phyloP scores from a whole-genome alignment of 2,329 filamentous ascomycete species.

The Diaporthe eres region DNA sequence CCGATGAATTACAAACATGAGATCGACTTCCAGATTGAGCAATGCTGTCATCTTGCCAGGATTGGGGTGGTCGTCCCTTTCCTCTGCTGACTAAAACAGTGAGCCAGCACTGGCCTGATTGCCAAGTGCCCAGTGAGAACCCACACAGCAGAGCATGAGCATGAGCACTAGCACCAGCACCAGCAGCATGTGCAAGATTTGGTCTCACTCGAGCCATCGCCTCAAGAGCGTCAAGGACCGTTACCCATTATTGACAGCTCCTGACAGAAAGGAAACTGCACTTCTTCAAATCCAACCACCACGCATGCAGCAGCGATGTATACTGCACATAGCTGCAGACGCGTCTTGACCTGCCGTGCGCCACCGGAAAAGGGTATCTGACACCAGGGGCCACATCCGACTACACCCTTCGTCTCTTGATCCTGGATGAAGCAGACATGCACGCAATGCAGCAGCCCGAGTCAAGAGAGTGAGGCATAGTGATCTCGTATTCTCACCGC shows the following conservation, averaged over 20 bases:
- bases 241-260: background rate
- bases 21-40: constrained; percentile 18
- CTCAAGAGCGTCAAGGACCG: background rate
- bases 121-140: background rate
- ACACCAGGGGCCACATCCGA: background rate
- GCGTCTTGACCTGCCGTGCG: background rate
- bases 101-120: background rate
- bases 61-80: constrained; percentile 3
- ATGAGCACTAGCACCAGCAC: background rate
- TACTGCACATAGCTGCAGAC: constrained; percentile 13
- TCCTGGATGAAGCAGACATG: constrained; percentile 1
- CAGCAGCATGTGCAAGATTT: background rate
- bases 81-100: constrained; percentile 10
- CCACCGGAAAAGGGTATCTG: background rate
- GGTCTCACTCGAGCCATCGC: background rate
- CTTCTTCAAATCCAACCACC: background rate
- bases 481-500: constrained; percentile 11
- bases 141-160: background rate
- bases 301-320: background rate
- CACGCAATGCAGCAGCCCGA: constrained; percentile 21
- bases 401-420: background rate
- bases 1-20: background rate
- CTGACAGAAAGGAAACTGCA: background rate
- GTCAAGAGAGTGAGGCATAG: constrained; percentile 11
- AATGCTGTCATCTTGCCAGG: constrained; percentile 43